A percentile compares a stretch with the other conserved stretches of the same genome.
Evolutionary conservation across 192 early-diverging fungal species (phyloP).

Genomic region (Coemansia sp.): DNA sequence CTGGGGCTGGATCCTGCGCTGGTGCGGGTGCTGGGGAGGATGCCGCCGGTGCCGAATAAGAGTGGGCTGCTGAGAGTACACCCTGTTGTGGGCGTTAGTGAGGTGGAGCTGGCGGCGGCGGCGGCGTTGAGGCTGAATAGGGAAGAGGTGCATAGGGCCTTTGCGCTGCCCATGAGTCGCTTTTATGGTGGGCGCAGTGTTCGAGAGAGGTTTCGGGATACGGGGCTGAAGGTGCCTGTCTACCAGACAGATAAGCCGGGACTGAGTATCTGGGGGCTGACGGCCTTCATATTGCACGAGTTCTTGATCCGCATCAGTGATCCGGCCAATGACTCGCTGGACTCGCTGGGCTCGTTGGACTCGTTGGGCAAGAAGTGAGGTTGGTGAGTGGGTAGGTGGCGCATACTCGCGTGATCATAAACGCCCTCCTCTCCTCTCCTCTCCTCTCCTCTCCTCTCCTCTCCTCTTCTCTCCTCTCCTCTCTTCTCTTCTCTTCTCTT

Average conservation of each 20-base stretch:
- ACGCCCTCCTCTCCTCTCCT: not conserved
- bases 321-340: constrained; percentile 6
- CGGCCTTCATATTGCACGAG: constrained; percentile 72
- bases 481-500: not conserved
- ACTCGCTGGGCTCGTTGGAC: too few relatives aligned
- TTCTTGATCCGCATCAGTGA: constrained; percentile 27
- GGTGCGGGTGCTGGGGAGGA: constrained; percentile 62
- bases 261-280: constrained; percentile 75
- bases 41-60: constrained; percentile 63
- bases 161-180: constrained; percentile 65
- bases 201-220: constrained; percentile 51
- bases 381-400: too few relatives aligned
- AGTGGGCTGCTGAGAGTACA: constrained; percentile 58
- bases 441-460: not conserved
- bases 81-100: constrained; percentile 60
- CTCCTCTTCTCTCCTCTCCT: too few relatives aligned
- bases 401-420: too few relatives aligned
- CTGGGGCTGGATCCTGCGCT: constrained; percentile 52
- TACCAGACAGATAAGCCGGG: constrained; percentile 57
- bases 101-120: constrained; percentile 52
- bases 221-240: constrained; percentile 55
- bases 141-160: constrained; percentile 68
- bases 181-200: constrained; percentile 53
- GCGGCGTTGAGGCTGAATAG: constrained; percentile 53
- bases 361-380: too few relatives aligned